phyloP scores from a whole-genome alignment of 441 rosid genomes.

The Croton laevigatus region DNA sequence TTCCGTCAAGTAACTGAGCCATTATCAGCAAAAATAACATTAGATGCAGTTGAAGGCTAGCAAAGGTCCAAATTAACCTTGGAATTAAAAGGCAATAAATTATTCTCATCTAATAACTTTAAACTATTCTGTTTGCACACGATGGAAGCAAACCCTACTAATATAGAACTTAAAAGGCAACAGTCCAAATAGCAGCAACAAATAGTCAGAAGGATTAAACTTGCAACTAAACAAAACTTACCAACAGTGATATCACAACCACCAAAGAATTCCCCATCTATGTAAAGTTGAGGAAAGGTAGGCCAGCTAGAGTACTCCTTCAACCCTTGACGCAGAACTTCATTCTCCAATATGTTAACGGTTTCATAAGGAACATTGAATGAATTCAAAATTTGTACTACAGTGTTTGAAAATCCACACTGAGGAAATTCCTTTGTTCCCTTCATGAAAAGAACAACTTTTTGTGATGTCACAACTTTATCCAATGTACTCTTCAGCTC shows the following conservation, averaged over 20 bases:
- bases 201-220: not conserved
- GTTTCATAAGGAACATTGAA: conserved; percentile 69
- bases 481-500: conserved; percentile 69
- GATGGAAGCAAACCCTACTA: not conserved
- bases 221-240: conserved; percentile 22
- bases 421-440: conserved; percentile 88
- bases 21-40: not conserved
- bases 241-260: conserved; percentile 95
- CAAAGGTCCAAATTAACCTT: not conserved
- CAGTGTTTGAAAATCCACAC: conserved; percentile 92
- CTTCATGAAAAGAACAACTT: conserved; percentile 85
- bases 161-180: not conserved
- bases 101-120: not conserved
- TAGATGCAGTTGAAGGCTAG: not conserved
- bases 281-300: conserved; percentile 90
- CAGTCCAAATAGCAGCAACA: not conserved
- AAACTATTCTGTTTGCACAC: not conserved
- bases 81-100: not conserved
- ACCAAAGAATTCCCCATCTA: conserved; percentile 88
- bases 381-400: conserved; percentile 77
- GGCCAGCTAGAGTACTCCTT: conserved; percentile 97
- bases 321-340: conserved; percentile 71
- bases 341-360: conserved; percentile 75
- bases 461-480: conserved; percentile 63
- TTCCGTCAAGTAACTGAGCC: not conserved